Conservation (phyloP, 768 basidiomycete genomes). For the Tubosaeta brunneosetosa region DNA sequence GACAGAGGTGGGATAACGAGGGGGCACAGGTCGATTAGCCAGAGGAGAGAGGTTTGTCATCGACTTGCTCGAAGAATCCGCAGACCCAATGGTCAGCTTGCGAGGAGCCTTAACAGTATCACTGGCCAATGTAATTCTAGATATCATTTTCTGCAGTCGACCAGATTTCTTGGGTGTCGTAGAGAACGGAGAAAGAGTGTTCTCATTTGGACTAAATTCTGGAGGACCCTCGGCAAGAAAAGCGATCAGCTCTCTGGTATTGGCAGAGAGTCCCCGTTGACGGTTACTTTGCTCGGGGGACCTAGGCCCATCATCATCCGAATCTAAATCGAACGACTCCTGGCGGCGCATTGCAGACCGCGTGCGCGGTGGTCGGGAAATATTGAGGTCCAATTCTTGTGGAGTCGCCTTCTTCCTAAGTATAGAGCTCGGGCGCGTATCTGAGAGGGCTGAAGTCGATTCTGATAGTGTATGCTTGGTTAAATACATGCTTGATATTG, state of each 20-base stretch:
- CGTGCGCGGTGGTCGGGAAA: slow-evolving; percentile 28
- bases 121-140: slow-evolving; percentile 56
- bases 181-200: slow-evolving; percentile 37
- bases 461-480: slow-evolving; percentile 30
- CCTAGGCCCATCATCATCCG: slow-evolving; percentile 47
- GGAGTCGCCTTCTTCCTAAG: slow-evolving; percentile 23
- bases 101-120: slow-evolving; percentile 30
- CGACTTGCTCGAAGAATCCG: slow-evolving; percentile 29
- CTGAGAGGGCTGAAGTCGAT: slow-evolving; percentile 27
- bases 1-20: slow-evolving; percentile 45
- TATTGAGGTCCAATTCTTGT: slow-evolving; percentile 27
- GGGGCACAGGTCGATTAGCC: slow-evolving; percentile 58
- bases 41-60: slow-evolving; percentile 43
- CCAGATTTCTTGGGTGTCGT: slow-evolving; percentile 43
- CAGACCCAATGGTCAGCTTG: slow-evolving; percentile 25
- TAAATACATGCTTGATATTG: slow-evolving; percentile 5
- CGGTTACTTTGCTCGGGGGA: slow-evolving; percentile 39
- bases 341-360: slow-evolving; percentile 51
- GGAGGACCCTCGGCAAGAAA: slow-evolving; percentile 58
- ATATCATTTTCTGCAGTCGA: slow-evolving; percentile 79
- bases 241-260: slow-evolving; percentile 48
- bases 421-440: slow-evolving; percentile 20
- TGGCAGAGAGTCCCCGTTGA: slow-evolving; percentile 38
- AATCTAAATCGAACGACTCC: slow-evolving; percentile 72
- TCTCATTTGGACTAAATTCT: slow-evolving; percentile 37